Conservation (phyloP, 83 land plant genomes). For the Thuja plicata region DNA sequence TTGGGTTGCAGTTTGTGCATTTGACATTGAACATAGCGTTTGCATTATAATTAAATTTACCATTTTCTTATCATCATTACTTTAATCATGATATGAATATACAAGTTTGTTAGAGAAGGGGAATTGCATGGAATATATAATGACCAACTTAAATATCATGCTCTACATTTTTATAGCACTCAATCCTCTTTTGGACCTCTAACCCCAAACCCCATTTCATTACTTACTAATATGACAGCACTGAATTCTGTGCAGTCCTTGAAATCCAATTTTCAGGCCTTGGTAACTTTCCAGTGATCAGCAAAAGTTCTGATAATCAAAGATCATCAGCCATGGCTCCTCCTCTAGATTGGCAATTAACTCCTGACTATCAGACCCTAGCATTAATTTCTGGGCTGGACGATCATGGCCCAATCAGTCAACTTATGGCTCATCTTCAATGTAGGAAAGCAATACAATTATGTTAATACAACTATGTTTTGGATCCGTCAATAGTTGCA, state of each 20-base stretch:
- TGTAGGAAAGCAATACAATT: neutral
- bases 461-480: no score
- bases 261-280: neutral
- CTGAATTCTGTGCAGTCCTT: neutral
- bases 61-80: no score
- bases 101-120: no score
- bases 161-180: no score
- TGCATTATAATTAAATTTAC: no score
- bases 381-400: neutral
- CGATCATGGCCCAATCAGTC: conserved; percentile 4
- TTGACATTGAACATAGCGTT: no score
- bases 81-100: no score
- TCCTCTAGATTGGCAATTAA: conserved; percentile 9
- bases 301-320: neutral
- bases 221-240: conserved; percentile 2
- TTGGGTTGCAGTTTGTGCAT: no score
- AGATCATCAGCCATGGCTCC: neutral
- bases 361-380: neutral
- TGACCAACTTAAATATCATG: no score
- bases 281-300: neutral
- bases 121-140: no score
- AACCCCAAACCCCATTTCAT: conserved; percentile 7
- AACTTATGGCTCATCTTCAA: conserved; percentile 13
- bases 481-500: neutral
- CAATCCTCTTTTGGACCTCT: conserved; percentile 11